Evolutionary conservation across 2,329 filamentous ascomycete genomes (phyloP).

Genomic region (Purpureocillium lavendulum): DNA sequence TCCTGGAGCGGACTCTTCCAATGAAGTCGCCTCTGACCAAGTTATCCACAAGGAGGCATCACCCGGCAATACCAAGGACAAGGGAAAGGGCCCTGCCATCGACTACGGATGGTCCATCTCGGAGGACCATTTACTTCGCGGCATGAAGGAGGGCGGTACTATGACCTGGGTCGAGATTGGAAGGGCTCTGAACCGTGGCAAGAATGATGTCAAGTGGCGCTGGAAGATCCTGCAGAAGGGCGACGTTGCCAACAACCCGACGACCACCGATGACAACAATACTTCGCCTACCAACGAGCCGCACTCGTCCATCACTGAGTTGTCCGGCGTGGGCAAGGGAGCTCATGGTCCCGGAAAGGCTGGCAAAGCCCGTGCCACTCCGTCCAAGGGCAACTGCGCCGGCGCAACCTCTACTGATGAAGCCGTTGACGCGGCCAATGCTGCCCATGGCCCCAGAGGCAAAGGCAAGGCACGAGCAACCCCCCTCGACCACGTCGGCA

Average conservation of each 20-base stretch:
- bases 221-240: constrained; percentile 21
- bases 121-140: constrained; percentile 22
- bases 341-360: too few species aligned
- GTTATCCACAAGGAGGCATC: neutral
- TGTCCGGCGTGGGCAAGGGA: too few species aligned
- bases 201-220: constrained; percentile 20
- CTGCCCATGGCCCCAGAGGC: neutral
- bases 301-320: too few species aligned
- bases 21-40: constrained; percentile 2
- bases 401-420: too few species aligned
- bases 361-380: too few species aligned
- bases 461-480: constrained; percentile 5
- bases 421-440: too few species aligned
- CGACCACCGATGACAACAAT: too few species aligned
- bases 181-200: constrained; percentile 15
- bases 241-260: too few species aligned
- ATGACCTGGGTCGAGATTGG: constrained; percentile 22
- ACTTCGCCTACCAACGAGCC: too few species aligned
- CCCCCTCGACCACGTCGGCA: neutral
- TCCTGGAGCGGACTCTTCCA: constrained; percentile 3
- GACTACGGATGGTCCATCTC: constrained; percentile 21
- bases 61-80: too few species aligned
- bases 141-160: constrained; percentile 22
- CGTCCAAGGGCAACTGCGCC: too few species aligned
- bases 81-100: too few species aligned